Evolutionary conservation across 169 alveolate species (phyloP).

Genomic region (Perkinsus olseni): DNA sequence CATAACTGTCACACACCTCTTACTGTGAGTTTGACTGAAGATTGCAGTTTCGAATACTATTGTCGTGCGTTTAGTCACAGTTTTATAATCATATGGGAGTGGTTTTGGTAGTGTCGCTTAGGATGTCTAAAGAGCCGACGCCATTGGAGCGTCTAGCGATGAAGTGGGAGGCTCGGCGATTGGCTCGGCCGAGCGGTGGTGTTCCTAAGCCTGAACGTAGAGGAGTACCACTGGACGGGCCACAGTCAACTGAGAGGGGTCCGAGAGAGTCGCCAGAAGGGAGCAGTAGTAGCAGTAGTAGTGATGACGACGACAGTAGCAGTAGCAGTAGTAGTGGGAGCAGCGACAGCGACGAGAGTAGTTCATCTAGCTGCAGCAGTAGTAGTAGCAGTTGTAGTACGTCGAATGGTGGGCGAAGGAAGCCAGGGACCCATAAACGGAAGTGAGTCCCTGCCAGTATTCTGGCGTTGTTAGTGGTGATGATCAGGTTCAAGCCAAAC

Average conservation of each 20-base stretch:
- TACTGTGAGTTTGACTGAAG: no score
- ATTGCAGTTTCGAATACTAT: no score
- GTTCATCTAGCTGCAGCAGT: background rate
- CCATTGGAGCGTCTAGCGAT: background rate
- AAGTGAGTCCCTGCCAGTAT: background rate
- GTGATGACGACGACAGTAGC: background rate
- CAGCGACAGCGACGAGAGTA: background rate
- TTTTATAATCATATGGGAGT: no score
- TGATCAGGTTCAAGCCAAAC: background rate
- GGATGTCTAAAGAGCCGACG: background rate
- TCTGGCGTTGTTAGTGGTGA: background rate
- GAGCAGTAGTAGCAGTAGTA: background rate
- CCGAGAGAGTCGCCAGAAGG: no score
- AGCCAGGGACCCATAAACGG: background rate
- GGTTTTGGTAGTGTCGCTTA: no score
- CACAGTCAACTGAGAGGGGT: no score
- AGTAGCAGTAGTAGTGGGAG: background rate
- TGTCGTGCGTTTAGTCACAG: no score
- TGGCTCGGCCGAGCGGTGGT: background rate
- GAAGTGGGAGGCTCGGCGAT: background rate
- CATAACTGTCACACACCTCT: no score
- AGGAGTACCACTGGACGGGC: background rate
- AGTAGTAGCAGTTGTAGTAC: background rate
- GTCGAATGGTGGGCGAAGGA: background rate
- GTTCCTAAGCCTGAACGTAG: background rate